phyloP scores from a whole-genome alignment of 345 rosid genomes.

The Camelina neglecta region DNA sequence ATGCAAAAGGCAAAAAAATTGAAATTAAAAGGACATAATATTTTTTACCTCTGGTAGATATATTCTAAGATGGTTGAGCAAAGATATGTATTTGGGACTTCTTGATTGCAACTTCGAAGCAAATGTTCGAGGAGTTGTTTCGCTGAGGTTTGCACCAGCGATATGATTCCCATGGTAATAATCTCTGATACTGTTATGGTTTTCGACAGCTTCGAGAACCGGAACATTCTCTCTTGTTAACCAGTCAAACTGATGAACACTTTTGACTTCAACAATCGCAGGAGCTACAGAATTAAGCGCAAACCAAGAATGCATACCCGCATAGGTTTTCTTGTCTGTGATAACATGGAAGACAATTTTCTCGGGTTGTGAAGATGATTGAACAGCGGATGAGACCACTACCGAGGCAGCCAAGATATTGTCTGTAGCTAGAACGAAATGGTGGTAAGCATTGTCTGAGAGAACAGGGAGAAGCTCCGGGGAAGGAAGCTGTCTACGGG shows the following conservation, averaged over 20 bases:
- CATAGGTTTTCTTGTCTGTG: constrained; percentile 98
- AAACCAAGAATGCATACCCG: constrained; percentile 99
- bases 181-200: constrained; percentile 71
- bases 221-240: constrained; percentile 99
- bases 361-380: constrained; percentile 82
- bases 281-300: constrained; percentile 85
- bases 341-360: constrained; percentile 95
- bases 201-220: constrained; percentile 96
- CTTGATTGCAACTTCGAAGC: constrained; percentile 97
- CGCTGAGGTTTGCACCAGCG: constrained; percentile 80
- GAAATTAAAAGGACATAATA: background rate
- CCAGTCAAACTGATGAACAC: constrained; percentile 99
- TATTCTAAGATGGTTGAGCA: constrained; percentile 97
- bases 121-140: constrained; percentile 81
- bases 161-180: constrained; percentile 98
- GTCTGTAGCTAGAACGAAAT: constrained; percentile 88
- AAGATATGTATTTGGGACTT: constrained; percentile 98
- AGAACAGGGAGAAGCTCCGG: constrained; percentile 96
- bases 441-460: constrained; percentile 90
- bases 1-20: background rate
- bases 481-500: constrained; percentile 96
- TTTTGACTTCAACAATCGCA: constrained; percentile 93
- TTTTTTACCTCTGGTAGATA: constrained; percentile 91
- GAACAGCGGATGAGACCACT: constrained; percentile 87
- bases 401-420: constrained; percentile 99